Evolutionary conservation across 495 filamentous ascomycete genomes (phyloP).

Genomic region (Hamigera avellanea): DNA sequence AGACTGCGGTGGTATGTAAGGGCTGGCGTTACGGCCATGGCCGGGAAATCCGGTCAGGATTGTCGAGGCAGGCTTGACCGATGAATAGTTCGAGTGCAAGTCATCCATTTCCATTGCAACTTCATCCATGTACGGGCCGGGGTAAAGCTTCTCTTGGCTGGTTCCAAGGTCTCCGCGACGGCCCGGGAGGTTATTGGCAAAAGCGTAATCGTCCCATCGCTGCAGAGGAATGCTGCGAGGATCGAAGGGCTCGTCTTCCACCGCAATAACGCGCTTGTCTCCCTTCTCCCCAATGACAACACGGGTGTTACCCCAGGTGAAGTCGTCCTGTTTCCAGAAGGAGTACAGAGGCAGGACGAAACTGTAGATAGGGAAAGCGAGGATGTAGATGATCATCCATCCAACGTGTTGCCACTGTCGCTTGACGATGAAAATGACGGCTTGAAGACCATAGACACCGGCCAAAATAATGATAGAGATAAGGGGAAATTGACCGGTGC

Average conservation of each 20-base stretch:
- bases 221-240: constrained; percentile 88
- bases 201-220: constrained; percentile 95
- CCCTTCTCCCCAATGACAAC: constrained; percentile 92
- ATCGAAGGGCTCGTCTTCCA: constrained; percentile 80
- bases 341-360: constrained; percentile 91
- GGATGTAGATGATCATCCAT: constrained; percentile 97
- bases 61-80: constrained; percentile 82
- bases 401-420: constrained; percentile 96
- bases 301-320: constrained; percentile 96
- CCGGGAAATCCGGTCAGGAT: constrained; percentile 79
- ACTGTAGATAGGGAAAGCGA: constrained; percentile 88
- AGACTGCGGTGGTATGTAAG: constrained; percentile 72
- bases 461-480: constrained; percentile 84
- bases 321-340: constrained; percentile 99
- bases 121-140: constrained; percentile 48
- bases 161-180: constrained; percentile 54
- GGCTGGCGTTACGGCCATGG: constrained; percentile 39
- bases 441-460: constrained; percentile 89
- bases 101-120: constrained; percentile 86
- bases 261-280: constrained; percentile 74
- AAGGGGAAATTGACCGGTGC: constrained; percentile 66
- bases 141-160: constrained; percentile 51
- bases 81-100: constrained; percentile 92
- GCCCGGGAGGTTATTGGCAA: constrained; percentile 79
- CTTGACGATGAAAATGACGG: constrained; percentile 89